A percentile compares a stretch with the other conserved stretches of the same genome.
Conservation (phyloP, 768 basidiomycete species). For the Termitomyces sp. region DNA sequence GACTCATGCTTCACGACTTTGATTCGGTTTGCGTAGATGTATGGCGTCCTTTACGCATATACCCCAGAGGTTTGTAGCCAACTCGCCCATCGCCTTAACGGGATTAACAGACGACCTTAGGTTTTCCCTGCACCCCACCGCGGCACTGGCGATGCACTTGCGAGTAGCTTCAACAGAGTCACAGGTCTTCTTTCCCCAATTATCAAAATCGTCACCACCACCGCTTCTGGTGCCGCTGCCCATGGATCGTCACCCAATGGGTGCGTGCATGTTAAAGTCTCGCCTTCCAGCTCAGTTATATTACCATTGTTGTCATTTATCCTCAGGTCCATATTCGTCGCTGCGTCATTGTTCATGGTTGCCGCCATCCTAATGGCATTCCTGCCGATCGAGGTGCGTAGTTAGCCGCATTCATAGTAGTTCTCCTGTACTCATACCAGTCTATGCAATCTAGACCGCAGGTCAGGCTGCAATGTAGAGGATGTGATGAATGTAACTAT, state of each 20-base stretch:
- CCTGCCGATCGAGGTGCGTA: constrained; percentile 23
- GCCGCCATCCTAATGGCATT: constrained; percentile 31
- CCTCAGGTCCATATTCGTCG: constrained; percentile 41
- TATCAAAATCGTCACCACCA: constrained; percentile 37
- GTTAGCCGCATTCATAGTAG: not conserved
- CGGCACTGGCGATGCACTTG: constrained; percentile 47
- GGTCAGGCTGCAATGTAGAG: constrained; percentile 6
- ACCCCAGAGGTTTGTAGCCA: constrained; percentile 41
- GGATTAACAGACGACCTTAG: constrained; percentile 3
- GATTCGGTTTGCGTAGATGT: constrained; percentile 3
- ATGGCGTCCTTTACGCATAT: constrained; percentile 34
- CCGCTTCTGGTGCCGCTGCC: not conserved
- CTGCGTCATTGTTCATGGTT: constrained; percentile 39
- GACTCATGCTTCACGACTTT: not conserved
- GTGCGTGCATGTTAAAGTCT: constrained; percentile 27
- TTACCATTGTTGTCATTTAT: too few species aligned
- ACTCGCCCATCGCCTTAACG: not conserved
- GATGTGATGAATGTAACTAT: not conserved
- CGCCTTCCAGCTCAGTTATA: too few species aligned
- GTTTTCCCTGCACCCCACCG: constrained; percentile 52
- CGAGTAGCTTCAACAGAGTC: constrained; percentile 42
- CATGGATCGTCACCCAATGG: constrained; percentile 25
- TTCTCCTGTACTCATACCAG: not conserved
- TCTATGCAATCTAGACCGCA: not conserved
- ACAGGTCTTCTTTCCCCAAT: constrained; percentile 42